Evolutionary conservation across 352 stramenopile species (phyloP), one percentile per base, ranked within the genome.

Genomic region (Globisporangium spinosum): DNA sequence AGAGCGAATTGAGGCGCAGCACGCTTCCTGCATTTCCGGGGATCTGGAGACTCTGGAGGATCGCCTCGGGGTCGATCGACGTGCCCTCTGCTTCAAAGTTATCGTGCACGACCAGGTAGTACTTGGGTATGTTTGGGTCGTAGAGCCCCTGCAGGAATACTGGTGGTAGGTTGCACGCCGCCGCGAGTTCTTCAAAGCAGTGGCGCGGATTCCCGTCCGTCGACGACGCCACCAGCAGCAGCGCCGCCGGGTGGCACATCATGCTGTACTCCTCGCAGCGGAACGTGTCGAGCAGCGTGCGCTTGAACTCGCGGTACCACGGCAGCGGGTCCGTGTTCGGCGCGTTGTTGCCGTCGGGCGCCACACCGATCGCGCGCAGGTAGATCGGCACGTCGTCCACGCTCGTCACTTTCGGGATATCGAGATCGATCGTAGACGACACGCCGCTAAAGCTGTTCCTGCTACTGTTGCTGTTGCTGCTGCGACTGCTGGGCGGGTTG

Each of bases 51-150:
- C 87, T 90, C 27, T 71, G 73, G n/a, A 92, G 71, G 62, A 95
- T 94, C 7, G 79, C 74, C 13, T 92, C 84, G 9, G 85, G 77
- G 70, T 95, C 87, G 45, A 95, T 95, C 0, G 78, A 80, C 35
- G 87, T 95, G 34, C 84, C 82, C 12, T 89, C 75, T 1, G 87
- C 91, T 72, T 97, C 86, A 40, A 78, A 65, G 4, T 84, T 69
- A 70, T 98, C 91, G 62, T 98, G 91, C 27, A 98, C 47, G 17
- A 98, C 78, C n/a, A 98, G 68, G 68, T 93, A 97, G 64, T 92
- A 96, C 67, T 95, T 93, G 15, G 89, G 82, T 13, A 97, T 64
- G 35, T 81, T 87, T 5, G 79, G 70, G 65, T 96, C 89, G 65
- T 95, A 97, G 2, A 94, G 65, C 7, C 85, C 88, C 63, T 90